These are phyloP conservation scores for Peniophora sp. DNA, from an alignment of 1,284 basidiomycete genomes.

Conservation along the genomic window DNA sequence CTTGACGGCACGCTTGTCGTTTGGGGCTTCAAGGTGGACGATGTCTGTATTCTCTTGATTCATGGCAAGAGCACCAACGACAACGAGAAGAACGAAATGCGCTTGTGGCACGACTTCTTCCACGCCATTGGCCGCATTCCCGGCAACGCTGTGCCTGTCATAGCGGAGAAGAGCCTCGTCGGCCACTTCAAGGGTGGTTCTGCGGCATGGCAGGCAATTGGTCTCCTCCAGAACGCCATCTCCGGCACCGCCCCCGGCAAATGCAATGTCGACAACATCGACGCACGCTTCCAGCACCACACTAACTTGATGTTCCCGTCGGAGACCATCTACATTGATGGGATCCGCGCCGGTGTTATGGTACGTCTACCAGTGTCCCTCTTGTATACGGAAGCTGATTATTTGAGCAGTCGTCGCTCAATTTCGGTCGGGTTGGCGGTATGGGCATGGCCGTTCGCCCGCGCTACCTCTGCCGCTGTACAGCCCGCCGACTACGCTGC, in stretches of 20 bases:
- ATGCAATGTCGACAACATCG: conserved; percentile 94
- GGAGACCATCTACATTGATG: conserved; percentile 88
- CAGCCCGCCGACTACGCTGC: conserved; percentile 65
- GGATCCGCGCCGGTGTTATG: conserved; percentile 87
- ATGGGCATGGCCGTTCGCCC: conserved; percentile 86
- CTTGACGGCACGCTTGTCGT: conserved; percentile 88
- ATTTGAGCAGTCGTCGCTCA: conserved; percentile 77
- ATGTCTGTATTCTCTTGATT: conserved; percentile 84
- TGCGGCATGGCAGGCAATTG: conserved; percentile 96
- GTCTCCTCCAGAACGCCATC: conserved; percentile 81
- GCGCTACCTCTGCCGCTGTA: conserved; percentile 81
- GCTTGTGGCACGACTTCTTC: conserved; percentile 95
- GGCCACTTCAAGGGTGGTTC: conserved; percentile 97
- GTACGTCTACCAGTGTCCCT: conserved; percentile 27
- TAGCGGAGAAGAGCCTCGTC: conserved; percentile 95
- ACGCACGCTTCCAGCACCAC: conserved; percentile 86
- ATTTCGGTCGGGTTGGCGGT: conserved; percentile 98
- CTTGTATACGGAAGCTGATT: conserved; percentile 11
- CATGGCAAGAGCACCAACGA: conserved; percentile 96
- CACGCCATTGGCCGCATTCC: conserved; percentile 80
- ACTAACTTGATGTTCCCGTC: conserved; percentile 96
- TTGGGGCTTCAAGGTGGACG: conserved; percentile 91
- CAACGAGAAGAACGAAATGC: conserved; percentile 98
- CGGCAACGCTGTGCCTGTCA: conserved; percentile 93
- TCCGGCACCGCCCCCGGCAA: conserved; percentile 95